These are phyloP conservation scores for Piloderma croceum DNA, from an alignment of 768 basidiomycete genomes.

Conservation along the genomic window DNA sequence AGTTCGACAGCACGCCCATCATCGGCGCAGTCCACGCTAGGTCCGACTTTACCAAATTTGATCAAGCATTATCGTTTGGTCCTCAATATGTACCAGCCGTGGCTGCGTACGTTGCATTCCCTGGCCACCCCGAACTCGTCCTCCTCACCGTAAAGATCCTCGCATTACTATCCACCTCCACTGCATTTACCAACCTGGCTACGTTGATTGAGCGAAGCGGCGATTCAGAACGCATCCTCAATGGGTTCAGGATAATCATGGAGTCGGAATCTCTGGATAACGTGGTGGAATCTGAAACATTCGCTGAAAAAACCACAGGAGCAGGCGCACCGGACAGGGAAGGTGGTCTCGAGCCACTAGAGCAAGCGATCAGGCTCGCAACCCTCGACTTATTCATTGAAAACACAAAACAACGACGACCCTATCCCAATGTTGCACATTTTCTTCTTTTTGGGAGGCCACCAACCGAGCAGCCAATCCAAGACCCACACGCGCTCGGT, in stretches of 20 bases:
- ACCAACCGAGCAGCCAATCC: conserved; percentile 57
- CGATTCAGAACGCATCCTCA: conserved; percentile 81
- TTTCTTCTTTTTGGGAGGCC: conserved; percentile 74
- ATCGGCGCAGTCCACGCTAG: conserved; percentile 54
- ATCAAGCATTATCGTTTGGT: conserved; percentile 67
- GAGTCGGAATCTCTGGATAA: conserved; percentile 57
- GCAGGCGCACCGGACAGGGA: conserved; percentile 64
- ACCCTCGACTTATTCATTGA: conserved; percentile 79
- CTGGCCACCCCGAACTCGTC: conserved; percentile 65
- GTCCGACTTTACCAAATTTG: conserved; percentile 68
- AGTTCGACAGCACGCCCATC: conserved; percentile 51
- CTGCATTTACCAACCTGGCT: conserved; percentile 66
- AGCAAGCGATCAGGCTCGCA: conserved; percentile 68
- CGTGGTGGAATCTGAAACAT: conserved; percentile 51
- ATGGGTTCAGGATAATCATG: conserved; percentile 68
- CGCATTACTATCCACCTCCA: conserved; percentile 56
- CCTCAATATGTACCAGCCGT: conserved; percentile 74
- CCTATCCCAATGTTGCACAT: conserved; percentile 83
- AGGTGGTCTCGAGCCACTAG: conserved; percentile 39
- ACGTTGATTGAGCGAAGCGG: conserved; percentile 73
- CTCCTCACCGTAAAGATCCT: conserved; percentile 79
- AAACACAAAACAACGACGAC: conserved; percentile 55
- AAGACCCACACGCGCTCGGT: conserved; percentile 73
- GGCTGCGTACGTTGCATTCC: conserved; percentile 69
- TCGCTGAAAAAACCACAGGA: conserved; percentile 60